phyloP scores from a whole-genome alignment of 1,139 yeast genomes.

The Candida sp. region DNA sequence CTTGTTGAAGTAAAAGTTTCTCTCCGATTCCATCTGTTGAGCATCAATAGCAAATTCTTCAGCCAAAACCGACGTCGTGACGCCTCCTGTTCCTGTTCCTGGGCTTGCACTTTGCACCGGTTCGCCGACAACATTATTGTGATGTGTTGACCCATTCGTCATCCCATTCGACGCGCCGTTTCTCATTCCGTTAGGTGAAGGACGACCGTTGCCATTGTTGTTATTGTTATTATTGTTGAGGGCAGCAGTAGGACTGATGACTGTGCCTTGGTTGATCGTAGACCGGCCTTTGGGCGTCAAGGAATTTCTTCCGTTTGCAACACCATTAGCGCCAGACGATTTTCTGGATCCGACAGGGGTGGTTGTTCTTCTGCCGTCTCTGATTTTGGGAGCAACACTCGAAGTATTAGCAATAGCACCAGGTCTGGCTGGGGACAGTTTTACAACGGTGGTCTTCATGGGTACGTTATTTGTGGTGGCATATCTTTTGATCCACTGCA shows the following conservation, averaged over 20 bases:
- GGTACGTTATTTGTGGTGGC: constrained; percentile 53
- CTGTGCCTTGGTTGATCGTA: background rate
- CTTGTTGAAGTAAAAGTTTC: constrained; percentile 91
- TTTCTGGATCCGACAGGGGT: constrained; percentile 8
- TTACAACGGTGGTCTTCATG: constrained; percentile 3
- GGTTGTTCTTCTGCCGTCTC: constrained; percentile 9
- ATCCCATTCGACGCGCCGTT: background rate
- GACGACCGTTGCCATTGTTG: background rate
- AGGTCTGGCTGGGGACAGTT: constrained; percentile 5
- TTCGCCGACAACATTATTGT: background rate
- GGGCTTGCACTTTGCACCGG: constrained; percentile 3
- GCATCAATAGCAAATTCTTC: constrained; percentile 7
- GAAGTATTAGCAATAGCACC: background rate
- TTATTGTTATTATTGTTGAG: background rate
- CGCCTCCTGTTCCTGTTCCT: constrained; percentile 16
- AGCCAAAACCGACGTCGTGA: constrained; percentile 20
- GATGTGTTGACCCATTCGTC: background rate
- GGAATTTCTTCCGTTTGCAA: constrained; percentile 1
- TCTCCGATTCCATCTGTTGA: constrained; percentile 71
- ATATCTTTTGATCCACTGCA: constrained; percentile 88
- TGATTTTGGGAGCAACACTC: constrained; percentile 1
- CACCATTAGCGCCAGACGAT: constrained; percentile 2
- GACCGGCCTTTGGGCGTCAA: background rate
- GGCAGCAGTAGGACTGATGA: background rate
- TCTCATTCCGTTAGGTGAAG: constrained; percentile 4